Percentiles rank a stretch among this genome's conserved stretches.
Conservation (phyloP, 2,329 filamentous ascomycete species). For the Phyllosticta capitalensis region DNA sequence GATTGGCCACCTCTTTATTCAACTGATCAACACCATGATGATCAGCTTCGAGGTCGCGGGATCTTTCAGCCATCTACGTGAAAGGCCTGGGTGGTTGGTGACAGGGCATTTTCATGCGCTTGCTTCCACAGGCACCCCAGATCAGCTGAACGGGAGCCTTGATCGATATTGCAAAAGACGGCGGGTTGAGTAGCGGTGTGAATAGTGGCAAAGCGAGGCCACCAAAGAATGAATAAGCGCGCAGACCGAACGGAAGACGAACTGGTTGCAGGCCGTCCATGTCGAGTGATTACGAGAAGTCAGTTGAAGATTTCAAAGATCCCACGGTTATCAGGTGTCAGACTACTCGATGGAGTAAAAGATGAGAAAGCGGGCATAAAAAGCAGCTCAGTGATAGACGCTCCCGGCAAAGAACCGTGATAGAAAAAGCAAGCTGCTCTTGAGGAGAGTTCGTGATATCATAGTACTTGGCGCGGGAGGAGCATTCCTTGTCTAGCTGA, state of each 20-base stretch:
- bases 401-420: neutral
- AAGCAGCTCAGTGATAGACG: too few relatives aligned
- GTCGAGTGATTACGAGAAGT: neutral
- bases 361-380: neutral
- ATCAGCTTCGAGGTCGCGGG: neutral
- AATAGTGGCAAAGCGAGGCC: neutral
- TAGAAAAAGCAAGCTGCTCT: neutral
- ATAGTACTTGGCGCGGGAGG: neutral
- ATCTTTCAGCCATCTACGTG: neutral
- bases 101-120: neutral
- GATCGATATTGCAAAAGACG: neutral
- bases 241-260: neutral
- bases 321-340: too few relatives aligned
- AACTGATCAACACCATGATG: neutral
- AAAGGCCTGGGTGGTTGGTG: neutral
- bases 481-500: neutral
- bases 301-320: neutral
- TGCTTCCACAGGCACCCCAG: neutral
- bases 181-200: neutral
- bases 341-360: too few relatives aligned
- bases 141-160: neutral
- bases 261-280: neutral
- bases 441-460: neutral
- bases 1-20: neutral
- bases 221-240: neutral